Conservation (phyloP, 2,329 filamentous ascomycete species). For the Hirsutella thompsonii region DNA sequence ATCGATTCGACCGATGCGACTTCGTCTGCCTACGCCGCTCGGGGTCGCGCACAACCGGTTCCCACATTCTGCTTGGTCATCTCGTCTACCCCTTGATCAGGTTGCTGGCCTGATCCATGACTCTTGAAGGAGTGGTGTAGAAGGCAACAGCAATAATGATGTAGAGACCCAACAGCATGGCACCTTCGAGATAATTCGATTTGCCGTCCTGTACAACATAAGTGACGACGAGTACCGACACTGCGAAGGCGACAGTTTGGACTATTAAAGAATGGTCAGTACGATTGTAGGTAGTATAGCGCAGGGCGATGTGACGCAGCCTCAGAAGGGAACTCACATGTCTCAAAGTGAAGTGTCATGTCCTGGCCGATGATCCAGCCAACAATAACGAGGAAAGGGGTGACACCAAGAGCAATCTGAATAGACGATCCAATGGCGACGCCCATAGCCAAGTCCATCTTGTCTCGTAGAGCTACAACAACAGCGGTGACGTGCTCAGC, state of each 20-base stretch:
- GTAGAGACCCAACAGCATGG: slow-evolving; percentile 47
- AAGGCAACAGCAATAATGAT: slow-evolving; percentile 49
- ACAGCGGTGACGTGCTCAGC: slow-evolving; percentile 74
- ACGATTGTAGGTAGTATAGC: background rate
- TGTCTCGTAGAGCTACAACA: slow-evolving; percentile 66
- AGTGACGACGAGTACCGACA: slow-evolving; percentile 63
- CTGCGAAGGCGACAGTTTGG: slow-evolving; percentile 65
- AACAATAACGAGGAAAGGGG: slow-evolving; percentile 66
- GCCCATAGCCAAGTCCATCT: slow-evolving; percentile 62
- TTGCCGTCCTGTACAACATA: slow-evolving; percentile 72
- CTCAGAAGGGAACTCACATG: slow-evolving; percentile 17
- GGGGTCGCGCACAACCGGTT: too few relatives aligned
- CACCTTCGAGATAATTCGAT: slow-evolving; percentile 73
- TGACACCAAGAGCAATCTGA: slow-evolving; percentile 72
- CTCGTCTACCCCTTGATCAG: background rate
- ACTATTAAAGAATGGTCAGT: slow-evolving; percentile 23
- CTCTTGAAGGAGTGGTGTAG: slow-evolving; percentile 38
- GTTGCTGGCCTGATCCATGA: slow-evolving; percentile 24
- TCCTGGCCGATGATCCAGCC: slow-evolving; percentile 63
- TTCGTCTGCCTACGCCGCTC: too few relatives aligned
- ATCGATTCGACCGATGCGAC: too few relatives aligned
- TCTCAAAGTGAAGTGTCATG: slow-evolving; percentile 74
- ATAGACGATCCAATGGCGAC: slow-evolving; percentile 74
- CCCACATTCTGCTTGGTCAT: too few relatives aligned
- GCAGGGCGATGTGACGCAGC: background rate